Base-by-base conservation (phyloP, 495 filamentous ascomycete genomes). In the Xylaria bambusicola region DNA sequence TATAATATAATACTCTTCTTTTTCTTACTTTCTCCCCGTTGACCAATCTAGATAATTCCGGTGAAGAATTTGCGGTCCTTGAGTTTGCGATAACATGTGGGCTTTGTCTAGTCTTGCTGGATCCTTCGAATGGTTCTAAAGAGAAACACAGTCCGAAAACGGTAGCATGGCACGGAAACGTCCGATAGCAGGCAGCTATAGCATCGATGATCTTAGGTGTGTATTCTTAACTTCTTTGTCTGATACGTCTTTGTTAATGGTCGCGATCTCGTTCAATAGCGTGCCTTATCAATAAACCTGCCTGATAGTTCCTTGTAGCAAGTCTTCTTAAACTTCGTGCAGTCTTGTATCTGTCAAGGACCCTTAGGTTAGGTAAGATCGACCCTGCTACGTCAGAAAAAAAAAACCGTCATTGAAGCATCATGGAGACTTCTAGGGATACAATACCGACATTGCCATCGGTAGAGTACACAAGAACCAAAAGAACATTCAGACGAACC, bases 131-230 rank as follows among this genome's bases (percentile, higher is more conserved):
- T 24, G 31, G 26, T 3, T 42, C 24, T 29, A 12, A 6, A 18
- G 35, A 44, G 56, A 59, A 40, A 59, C 48, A 59, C 31, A 15
- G 40, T 42, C 65, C 31, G 68, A 66, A 66, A 62, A 29, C 65
- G 59, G 68, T 53, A 61, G 29, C 26, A 24, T n/a, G 27, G 54
- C 38, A 66, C 68, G 68, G 58, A 70, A 70, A 41, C 68, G 63
- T 62, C 63, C 56, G 56, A 61, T 6, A 62, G 45, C 55, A 21
- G 41, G 41, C 33, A 52, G 20, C n/a, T 45, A 52, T 33, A 53
- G 36, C 21, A n/a, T 41, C 48, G 48, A 62, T 65, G 55, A 55
- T 58, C 42, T 57, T 21, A 52, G 27, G 31, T 2, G 20, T 53
- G 51, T 44, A 20, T 61, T 31, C 13, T 17, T 7, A 4, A 20